Conservation (phyloP, 2,329 filamentous ascomycete species). For the Shiraia sp. region DNA sequence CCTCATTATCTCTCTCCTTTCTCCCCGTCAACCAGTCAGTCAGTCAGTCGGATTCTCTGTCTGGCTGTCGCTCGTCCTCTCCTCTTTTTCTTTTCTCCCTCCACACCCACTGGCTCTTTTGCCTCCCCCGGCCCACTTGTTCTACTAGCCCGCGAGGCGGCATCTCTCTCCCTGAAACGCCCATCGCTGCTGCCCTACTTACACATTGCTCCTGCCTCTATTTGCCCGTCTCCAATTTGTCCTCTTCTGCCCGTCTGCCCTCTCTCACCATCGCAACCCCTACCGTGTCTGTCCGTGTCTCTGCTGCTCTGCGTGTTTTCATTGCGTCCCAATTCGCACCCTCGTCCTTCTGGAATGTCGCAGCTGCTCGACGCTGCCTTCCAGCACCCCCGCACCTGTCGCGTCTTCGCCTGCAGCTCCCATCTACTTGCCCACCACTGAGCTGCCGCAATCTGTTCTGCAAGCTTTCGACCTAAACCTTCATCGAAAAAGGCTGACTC, state of each 20-base stretch:
- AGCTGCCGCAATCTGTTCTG: slow-evolving; percentile 2
- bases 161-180: slow-evolving; percentile 1
- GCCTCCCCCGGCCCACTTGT: neutral
- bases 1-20: too few species aligned
- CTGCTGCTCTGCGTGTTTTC: too few species aligned
- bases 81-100: too few species aligned
- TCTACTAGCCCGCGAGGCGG: neutral
- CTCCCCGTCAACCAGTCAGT: too few species aligned
- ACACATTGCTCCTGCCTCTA: neutral
- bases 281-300: neutral
- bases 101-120: neutral
- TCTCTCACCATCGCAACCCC: slow-evolving; percentile 1
- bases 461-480: too few species aligned
- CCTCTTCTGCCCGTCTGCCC: neutral
- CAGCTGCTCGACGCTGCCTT: slow-evolving; percentile 1
- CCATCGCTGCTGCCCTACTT: slow-evolving; percentile 2
- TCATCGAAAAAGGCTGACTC: too few species aligned
- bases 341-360: too few species aligned
- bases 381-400: neutral
- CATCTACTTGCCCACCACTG: slow-evolving; percentile 3
- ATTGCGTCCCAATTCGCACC: too few species aligned
- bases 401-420: too few species aligned
- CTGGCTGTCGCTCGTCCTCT: too few species aligned
- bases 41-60: too few species aligned
- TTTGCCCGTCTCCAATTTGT: neutral